Evolutionary conservation across 768 basidiomycete genomes (phyloP), one percentile per base, ranked within the genome.

Genomic region (Cantharellus cinnabarinus): DNA sequence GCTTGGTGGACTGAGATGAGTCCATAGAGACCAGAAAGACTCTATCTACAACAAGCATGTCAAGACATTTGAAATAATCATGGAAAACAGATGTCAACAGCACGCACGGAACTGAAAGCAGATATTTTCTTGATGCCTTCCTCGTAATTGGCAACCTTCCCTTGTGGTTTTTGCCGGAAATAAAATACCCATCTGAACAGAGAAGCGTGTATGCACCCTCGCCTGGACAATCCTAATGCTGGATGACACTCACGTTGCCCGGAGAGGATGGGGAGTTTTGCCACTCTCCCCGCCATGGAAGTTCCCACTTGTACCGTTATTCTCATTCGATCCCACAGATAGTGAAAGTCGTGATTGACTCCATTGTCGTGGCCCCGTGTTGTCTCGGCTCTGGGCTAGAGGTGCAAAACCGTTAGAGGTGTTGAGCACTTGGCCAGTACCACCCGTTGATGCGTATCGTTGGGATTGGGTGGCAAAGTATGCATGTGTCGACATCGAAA

Each of bases 1-100:
- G 1, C 88, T 90, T 1, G 93, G 90, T 0, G 88, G 81, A 3
- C 82, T 76, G 37, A 98, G 77, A 69, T 97, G 94, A 3, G 91
- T 90, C 76, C 88, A 86, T 61, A 98, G 73, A 34, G 89, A 84
- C 83, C 93, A 94, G 70, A 91, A 95, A 42, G 89, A 93, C 72
- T 97, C 94, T 57, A 89, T 86, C 83, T 90, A 66, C 2, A 37
- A 4, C 20, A 15, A 42, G 20, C 2, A 42, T 48, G 44, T 48
- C 44, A 48, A 48, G 44, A 20, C 10, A 10, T 10, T 10, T 48
- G 44, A 48, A 20, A 48, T 48, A 42, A 4, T 53, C 15, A 58
- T 42, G 20, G 20, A 29, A 29, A 29, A 29, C 20, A 29, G 20
- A 29, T 29, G 20, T 57, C 57, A 5, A 58, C 20, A 51, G 15